Base-by-base conservation (phyloP, 2,329 filamentous ascomycete genomes). In the Ceratocystis lukuohia region DNA sequence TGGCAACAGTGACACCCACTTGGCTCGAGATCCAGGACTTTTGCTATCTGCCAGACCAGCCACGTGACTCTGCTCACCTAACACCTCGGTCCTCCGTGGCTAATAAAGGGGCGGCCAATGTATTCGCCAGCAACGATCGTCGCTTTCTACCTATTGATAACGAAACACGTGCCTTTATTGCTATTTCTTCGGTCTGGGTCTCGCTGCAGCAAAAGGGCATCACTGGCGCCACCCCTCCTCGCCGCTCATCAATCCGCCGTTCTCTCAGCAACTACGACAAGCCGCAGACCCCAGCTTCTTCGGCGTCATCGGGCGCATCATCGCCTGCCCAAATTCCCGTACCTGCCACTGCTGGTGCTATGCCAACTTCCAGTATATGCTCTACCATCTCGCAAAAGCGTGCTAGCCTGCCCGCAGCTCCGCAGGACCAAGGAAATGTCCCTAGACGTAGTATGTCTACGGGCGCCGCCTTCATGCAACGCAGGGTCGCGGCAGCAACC, bases 11-110 rank as follows among this genome's bases (percentile, higher is more conserved):
- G 57, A 86, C 82, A 2, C 80, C 80, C 12, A 79, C 80, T 3
- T 82, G 80, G 12, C 81, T 93, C 37, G 85, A 89, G 62, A 82
- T 93, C 61, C 82, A 85, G 68, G 86, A 92, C 70, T 68, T 63
- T 64, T 68, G 64, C 61, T 66, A 62, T 62, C 48, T 68, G 1
- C 66, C 66, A 5, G 64, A 66, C 4, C 48, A 59, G 25, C 44
- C 61, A 3, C 28, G n/a, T n/a, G 46, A 68, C 10, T 62, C 61
- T n/a, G 25, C 61, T 10, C 56, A 28, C 17, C 50, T 44, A 5
- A 44, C 44, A 2, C 66, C 64, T 10, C 48, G 59, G 28, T 30
- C 64, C 7, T 68, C 66, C 1, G 61, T 68, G 8, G 59, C 65
- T 10, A 61, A 41, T 6, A 63, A 37, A 25, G 48, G 45, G 7